These are phyloP conservation scores for Asclepias syriaca DNA, from an alignment of 257 asterid species.

Conservation along the genomic window DNA sequence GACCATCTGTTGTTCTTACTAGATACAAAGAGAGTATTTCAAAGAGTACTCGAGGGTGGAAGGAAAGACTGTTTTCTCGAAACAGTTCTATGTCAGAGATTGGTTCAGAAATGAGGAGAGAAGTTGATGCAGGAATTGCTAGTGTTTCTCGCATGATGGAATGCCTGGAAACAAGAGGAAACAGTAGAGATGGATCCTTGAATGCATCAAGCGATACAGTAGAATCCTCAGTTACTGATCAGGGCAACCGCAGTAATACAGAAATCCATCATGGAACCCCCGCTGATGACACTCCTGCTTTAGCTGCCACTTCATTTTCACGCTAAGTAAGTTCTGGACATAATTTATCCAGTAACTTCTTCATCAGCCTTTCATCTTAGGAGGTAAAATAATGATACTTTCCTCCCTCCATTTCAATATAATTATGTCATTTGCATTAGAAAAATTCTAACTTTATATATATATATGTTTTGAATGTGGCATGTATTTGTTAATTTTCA, in stretches of 20 bases:
- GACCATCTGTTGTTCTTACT: conserved; percentile 9
- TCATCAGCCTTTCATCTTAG: conserved; percentile 56
- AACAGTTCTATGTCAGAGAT: conserved; percentile 72
- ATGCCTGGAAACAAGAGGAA: conserved; percentile 67
- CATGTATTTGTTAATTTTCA: neutral
- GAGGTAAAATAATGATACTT: conserved; percentile 7
- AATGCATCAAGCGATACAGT: conserved; percentile 20
- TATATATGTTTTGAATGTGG: neutral
- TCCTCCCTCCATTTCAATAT: neutral
- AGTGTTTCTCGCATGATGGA: conserved; percentile 88
- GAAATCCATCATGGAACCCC: conserved; percentile 25
- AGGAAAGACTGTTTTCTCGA: conserved; percentile 80
- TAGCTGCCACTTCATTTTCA: conserved; percentile 42
- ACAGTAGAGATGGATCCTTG: conserved; percentile 24
- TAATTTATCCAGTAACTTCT: conserved; percentile 26
- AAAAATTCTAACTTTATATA: no score
- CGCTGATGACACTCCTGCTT: conserved; percentile 32
- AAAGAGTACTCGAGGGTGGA: conserved; percentile 80
- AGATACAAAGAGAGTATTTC: conserved; percentile 90
- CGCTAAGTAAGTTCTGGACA: conserved; percentile 31
- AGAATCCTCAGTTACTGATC: conserved; percentile 33
- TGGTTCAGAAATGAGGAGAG: conserved; percentile 69
- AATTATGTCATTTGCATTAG: no score
- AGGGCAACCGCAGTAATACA: conserved; percentile 33
- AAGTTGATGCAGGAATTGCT: conserved; percentile 75